Evolutionary conservation across 2,329 filamentous ascomycete species (phyloP).

Genomic region (Pseudogymnoascus sp.): DNA sequence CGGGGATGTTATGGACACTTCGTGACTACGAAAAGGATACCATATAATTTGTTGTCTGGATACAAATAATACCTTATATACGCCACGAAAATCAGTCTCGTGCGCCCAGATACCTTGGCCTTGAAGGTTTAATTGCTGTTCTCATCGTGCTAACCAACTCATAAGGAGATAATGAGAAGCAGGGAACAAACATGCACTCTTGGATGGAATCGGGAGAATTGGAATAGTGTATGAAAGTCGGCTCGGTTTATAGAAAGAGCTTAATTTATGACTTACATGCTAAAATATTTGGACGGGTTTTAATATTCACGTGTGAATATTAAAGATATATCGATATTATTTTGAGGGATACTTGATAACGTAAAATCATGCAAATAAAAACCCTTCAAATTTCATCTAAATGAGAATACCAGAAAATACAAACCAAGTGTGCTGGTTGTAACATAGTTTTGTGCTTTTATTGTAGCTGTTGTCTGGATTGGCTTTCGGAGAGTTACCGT

Average conservation of each 20-base stretch:
- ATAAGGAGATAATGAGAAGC: not conserved
- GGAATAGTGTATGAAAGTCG: no score
- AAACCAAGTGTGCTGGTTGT: not conserved
- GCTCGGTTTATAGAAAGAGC: not conserved
- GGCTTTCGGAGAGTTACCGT: not conserved
- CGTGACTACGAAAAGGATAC: not conserved
- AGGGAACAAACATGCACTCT: no score
- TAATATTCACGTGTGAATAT: not conserved
- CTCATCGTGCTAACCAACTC: not conserved
- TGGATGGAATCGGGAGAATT: not conserved
- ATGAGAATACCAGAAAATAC: not conserved
- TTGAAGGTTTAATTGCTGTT: not conserved
- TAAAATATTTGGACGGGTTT: not conserved
- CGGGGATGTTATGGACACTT: not conserved
- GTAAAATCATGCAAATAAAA: not conserved
- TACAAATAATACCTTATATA: not conserved
- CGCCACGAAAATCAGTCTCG: not conserved
- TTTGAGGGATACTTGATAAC: no score
- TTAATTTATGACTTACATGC: not conserved
- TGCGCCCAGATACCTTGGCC: not conserved
- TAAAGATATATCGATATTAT: not conserved
- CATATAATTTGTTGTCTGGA: not conserved
- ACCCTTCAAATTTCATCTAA: not conserved
- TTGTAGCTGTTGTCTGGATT: not conserved
- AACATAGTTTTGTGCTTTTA: not conserved